phyloP scores from a whole-genome alignment of 208 protist genomes.

The Crithidia brevicula region DNA sequence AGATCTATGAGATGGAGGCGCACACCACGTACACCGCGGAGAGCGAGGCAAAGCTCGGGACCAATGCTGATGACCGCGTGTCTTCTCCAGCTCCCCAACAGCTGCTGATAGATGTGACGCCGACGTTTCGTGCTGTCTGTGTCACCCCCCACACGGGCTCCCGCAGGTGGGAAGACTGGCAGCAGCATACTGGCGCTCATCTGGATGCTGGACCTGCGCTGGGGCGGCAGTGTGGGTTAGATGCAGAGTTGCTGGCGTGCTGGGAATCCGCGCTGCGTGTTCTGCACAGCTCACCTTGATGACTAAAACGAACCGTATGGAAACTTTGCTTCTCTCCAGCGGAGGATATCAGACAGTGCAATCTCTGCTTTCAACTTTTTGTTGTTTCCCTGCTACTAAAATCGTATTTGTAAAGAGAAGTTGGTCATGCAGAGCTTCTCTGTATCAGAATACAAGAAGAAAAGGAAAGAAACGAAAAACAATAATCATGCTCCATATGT shows the following conservation, averaged over 20 bases:
- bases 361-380: too few species aligned
- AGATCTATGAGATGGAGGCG: constrained; percentile 51
- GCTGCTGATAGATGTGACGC: constrained; percentile 38
- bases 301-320: neutral
- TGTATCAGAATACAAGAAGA: too few species aligned
- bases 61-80: neutral
- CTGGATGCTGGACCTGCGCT: constrained; percentile 33
- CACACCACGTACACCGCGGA: constrained; percentile 32
- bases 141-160: constrained; percentile 27
- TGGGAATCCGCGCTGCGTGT: constrained; percentile 36
- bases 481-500: too few species aligned
- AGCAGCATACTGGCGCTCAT: constrained; percentile 4
- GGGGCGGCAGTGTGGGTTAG: constrained; percentile 38
- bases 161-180: constrained; percentile 24
- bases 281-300: constrained; percentile 11
- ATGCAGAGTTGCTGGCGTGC: constrained; percentile 28
- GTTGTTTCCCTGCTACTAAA: too few species aligned
- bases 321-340: too few species aligned
- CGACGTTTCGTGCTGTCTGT: constrained; percentile 44
- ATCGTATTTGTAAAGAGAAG: too few species aligned
- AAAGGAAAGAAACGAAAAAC: too few species aligned
- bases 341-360: too few species aligned
- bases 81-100: neutral
- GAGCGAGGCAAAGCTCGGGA: neutral
- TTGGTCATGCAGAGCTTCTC: too few species aligned